Conservation (phyloP, 169 alveolate genomes). For the Babesia gibsoni region DNA sequence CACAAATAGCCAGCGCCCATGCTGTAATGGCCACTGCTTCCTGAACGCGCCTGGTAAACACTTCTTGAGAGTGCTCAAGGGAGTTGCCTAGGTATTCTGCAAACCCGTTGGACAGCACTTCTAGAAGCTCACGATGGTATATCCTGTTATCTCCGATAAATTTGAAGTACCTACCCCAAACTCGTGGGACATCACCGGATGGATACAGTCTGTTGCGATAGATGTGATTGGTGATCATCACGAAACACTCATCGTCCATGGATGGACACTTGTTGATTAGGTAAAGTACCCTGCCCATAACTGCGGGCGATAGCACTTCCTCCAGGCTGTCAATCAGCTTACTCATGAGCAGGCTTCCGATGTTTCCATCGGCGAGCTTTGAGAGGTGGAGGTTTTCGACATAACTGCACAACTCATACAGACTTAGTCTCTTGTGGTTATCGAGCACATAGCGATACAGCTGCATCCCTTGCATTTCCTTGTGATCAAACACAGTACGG, state of each 20-base stretch:
- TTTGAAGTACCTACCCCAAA: slow-evolving; percentile 56
- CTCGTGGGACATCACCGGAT: slow-evolving; percentile 7
- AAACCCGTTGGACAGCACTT: slow-evolving; percentile 15
- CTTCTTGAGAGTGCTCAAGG: not conserved
- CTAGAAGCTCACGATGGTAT: slow-evolving; percentile 36
- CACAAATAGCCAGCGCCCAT: slow-evolving; percentile 47
- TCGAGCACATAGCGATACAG: slow-evolving; percentile 37
- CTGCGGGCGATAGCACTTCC: slow-evolving; percentile 1
- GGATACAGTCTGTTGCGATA: slow-evolving; percentile 40
- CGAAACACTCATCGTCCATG: slow-evolving; percentile 41
- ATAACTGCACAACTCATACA: slow-evolving; percentile 8
- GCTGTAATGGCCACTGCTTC: slow-evolving; percentile 44
- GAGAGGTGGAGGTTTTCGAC: slow-evolving; percentile 31
- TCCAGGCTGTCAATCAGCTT: slow-evolving; percentile 15
- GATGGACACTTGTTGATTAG: slow-evolving; percentile 21
- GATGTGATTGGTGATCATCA: slow-evolving; percentile 36
- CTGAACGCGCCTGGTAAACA: slow-evolving; percentile 17
- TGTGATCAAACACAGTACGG: not conserved
- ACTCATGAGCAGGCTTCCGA: not conserved
- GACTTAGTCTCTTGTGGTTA: slow-evolving; percentile 19
- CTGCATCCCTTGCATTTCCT: slow-evolving; percentile 5
- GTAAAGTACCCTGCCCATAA: slow-evolving; percentile 38
- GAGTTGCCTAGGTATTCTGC: not conserved
- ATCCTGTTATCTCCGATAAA: slow-evolving; percentile 51
- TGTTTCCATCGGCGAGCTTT: slow-evolving; percentile 12